These are phyloP conservation scores for Rhodosporidiobolus sp. DNA, from an alignment of 768 basidiomycete species.

Conservation along the genomic window DNA sequence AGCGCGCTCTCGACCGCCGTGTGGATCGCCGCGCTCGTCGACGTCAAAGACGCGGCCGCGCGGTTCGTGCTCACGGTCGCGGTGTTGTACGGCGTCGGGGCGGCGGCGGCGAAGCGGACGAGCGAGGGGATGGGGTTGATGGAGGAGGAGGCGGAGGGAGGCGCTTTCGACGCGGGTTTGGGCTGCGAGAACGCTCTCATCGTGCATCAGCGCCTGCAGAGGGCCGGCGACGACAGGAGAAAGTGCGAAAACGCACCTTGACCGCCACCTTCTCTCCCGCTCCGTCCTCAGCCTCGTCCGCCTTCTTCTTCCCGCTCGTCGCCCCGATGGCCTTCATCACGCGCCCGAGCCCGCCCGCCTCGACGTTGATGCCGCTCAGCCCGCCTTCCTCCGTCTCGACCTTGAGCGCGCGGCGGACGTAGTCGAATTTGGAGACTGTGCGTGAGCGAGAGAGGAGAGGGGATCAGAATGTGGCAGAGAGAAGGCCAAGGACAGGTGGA, in stretches of 20 bases:
- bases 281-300: conserved; percentile 16
- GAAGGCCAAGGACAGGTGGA: too few species aligned
- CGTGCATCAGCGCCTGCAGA: too few species aligned
- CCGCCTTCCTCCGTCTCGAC: conserved; percentile 27
- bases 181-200: too few species aligned
- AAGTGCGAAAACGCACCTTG: neutral
- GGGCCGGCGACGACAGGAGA: too few species aligned
- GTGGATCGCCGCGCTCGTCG: conserved; percentile 80
- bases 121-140: conserved; percentile 49
- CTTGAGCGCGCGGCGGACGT: conserved; percentile 49
- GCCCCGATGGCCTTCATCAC: conserved; percentile 33
- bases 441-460: neutral
- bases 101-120: conserved; percentile 37
- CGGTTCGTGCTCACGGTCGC: conserved; percentile 61
- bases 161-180: conserved; percentile 37
- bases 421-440: conserved; percentile 51
- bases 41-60: conserved; percentile 88
- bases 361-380: conserved; percentile 52
- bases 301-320: conserved; percentile 14
- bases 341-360: conserved; percentile 43
- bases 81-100: conserved; percentile 59
- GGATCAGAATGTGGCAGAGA: neutral
- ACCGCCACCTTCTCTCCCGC: neutral
- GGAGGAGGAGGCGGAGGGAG: conserved; percentile 39
- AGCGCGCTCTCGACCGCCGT: conserved; percentile 70